Conservation (phyloP, 257 asterid species). For the Solanum chmielewskii region DNA sequence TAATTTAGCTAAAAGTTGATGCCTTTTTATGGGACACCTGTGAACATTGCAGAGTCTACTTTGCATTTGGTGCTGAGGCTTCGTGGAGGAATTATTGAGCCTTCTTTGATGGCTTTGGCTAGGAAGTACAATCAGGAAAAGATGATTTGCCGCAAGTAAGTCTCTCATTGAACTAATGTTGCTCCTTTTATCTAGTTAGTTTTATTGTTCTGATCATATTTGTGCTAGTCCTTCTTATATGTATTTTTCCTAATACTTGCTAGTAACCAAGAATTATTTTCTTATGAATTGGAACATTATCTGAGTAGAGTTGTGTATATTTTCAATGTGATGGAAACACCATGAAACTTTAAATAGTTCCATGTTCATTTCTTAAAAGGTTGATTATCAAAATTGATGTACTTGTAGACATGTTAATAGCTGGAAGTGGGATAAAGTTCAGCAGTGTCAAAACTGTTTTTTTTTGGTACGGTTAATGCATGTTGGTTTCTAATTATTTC, state of each 20-base stretch:
- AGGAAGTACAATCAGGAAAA: slow-evolving; percentile 29
- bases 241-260: too few relatives aligned
- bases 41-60: slow-evolving; percentile 15
- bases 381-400: neutral
- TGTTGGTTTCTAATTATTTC: neutral
- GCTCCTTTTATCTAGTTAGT: neutral
- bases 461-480: neutral
- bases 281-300: neutral
- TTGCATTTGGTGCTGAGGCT: slow-evolving; percentile 34
- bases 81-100: slow-evolving; percentile 31
- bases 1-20: neutral
- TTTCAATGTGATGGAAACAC: neutral
- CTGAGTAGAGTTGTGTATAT: neutral
- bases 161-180: neutral
- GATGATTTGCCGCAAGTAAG: slow-evolving; percentile 38
- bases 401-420: neutral
- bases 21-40: neutral
- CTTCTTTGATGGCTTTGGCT: slow-evolving; percentile 29
- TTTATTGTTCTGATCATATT: neutral
- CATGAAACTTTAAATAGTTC: neutral
- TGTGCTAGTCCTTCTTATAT: neutral
- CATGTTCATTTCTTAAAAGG: neutral
- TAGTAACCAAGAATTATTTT: neutral
- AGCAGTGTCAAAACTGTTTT: neutral
- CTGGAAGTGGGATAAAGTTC: neutral